Evolutionary conservation across 1,284 basidiomycete species (phyloP).

Genomic region (Pyrrhoderma noxium): DNA sequence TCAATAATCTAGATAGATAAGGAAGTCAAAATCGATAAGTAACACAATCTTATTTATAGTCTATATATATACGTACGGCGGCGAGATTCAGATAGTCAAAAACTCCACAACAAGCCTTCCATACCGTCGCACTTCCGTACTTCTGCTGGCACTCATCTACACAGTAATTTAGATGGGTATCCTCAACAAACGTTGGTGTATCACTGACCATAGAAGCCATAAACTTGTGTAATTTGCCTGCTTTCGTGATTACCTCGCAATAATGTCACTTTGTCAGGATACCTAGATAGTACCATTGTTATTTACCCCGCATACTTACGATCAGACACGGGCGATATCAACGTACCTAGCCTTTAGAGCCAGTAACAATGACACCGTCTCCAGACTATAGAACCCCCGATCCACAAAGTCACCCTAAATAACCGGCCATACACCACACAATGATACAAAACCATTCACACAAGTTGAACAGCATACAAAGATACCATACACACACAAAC

Average conservation of each 20-base stretch:
- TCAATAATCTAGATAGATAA: slow-evolving; percentile 72
- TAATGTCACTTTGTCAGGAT: slow-evolving; percentile 88
- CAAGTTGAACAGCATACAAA: slow-evolving; percentile 3
- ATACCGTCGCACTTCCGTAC: slow-evolving; percentile 89
- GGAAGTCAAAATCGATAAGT: too few species aligned
- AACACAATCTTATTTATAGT: too few species aligned
- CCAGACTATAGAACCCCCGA: slow-evolving; percentile 93
- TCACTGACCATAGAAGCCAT: slow-evolving; percentile 90
- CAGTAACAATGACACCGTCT: slow-evolving; percentile 86
- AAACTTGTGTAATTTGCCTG: slow-evolving; percentile 95
- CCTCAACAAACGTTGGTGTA: slow-evolving; percentile 2
- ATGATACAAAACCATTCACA: slow-evolving; percentile 12
- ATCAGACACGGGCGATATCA: not conserved
- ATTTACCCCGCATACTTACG: not conserved
- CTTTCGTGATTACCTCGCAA: slow-evolving; percentile 94
- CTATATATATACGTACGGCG: slow-evolving; percentile 52
- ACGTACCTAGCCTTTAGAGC: slow-evolving; percentile 84
- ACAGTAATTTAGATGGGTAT: not conserved
- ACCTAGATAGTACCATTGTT: slow-evolving; percentile 42
- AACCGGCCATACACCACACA: slow-evolving; percentile 23
- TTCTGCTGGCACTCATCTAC: slow-evolving; percentile 98
- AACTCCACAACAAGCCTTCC: slow-evolving; percentile 94
- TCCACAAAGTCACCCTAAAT: slow-evolving; percentile 96
- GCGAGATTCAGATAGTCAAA: slow-evolving; percentile 94
- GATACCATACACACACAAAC: slow-evolving; percentile 6